These are phyloP conservation scores for Colletotrichum ledebouriae DNA, from an alignment of 2,329 filamentous ascomycete species.

Conservation along the genomic window DNA sequence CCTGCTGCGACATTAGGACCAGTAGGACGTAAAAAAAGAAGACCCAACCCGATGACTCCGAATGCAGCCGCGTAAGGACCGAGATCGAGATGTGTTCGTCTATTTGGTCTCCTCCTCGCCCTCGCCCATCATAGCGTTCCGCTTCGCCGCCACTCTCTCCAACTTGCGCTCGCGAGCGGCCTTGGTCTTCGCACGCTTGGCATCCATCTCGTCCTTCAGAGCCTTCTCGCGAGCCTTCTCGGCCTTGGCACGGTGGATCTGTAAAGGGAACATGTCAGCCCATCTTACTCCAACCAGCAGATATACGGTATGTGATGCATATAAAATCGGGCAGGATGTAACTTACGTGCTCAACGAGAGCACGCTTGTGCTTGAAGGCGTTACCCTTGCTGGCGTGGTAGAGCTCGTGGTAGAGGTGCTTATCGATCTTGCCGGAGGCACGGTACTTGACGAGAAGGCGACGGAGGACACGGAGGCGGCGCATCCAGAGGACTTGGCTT, in stretches of 20 bases:
- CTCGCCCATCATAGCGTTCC: constrained; percentile 85
- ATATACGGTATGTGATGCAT: no score
- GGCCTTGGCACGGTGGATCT: constrained; percentile 99
- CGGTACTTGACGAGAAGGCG: constrained; percentile 99
- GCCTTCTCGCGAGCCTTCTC: constrained; percentile 97
- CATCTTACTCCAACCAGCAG: not conserved
- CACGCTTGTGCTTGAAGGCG: constrained; percentile 99
- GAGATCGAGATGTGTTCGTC: constrained; percentile 60
- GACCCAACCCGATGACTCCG: constrained; percentile 72
- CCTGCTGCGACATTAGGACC: constrained; percentile 64
- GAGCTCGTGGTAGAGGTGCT: constrained; percentile 99
- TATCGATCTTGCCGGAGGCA: constrained; percentile 99
- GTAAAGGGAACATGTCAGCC: constrained; percentile 42
- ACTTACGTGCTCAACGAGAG: constrained; percentile 99
- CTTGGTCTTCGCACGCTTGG: constrained; percentile 99
- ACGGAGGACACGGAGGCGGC: constrained; percentile 98
- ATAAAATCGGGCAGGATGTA: constrained; percentile 38
- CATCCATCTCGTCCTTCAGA: constrained; percentile 99
- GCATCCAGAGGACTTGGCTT: constrained; percentile 99
- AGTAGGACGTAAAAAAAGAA: constrained; percentile 60
- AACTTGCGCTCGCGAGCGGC: constrained; percentile 98
- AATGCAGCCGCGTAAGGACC: constrained; percentile 67
- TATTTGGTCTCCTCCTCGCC: constrained; percentile 69
- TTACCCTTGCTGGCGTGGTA: constrained; percentile 99
- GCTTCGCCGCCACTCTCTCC: constrained; percentile 93